Base-by-base conservation (phyloP, 164 flowering plant species). In the Aristolochia californica region DNA sequence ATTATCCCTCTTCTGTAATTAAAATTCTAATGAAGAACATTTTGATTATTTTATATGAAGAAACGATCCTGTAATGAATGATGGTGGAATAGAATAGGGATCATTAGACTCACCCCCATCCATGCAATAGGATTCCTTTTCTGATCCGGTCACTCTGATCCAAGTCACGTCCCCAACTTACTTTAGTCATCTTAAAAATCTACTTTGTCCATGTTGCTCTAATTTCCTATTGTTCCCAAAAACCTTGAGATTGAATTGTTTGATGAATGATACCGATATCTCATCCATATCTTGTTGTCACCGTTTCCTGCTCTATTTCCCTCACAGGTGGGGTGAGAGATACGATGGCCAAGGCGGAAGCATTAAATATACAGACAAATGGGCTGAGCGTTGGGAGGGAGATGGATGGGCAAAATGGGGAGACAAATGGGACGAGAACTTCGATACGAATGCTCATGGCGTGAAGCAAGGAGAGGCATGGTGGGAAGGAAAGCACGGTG, bases 331-430 rank as follows among this genome's bases (percentile, higher is more conserved):
- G 99, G 99, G 97, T n/a, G 99, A 93, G 72, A 76, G 73, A 64
- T 93, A 85, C 62, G 94, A 93, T 45, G 99, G 97, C 13, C 74
- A 63, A 45, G 96, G 99, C 43, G 84, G 87, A 52, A 87, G 97
- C 76, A 75, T 62, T n/a, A 93, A 93, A 62, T 93, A 93, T 76
- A 93, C 97, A 0, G 99, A 89, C 71, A 93, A 93, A 77, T 93
- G 99, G 99, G 97, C 99, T 0, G 96, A 89, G 70, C 84, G 93
- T 2, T 70, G 54, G 8, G 90, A 85, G 65, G 91, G 83, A 24
- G 96, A 77, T 66, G 88, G 81, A 11, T 89, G 97, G 97, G 43
- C 83, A 13, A 93, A 87, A 68, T 89, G 97, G 99, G 99, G 99
- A 45, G 99, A 93, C 72, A 87, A 93, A 67, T 89, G 99, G 99